Base-by-base conservation (phyloP, 139 green algal genomes). In the Deuterostichococcus epilithicus region DNA sequence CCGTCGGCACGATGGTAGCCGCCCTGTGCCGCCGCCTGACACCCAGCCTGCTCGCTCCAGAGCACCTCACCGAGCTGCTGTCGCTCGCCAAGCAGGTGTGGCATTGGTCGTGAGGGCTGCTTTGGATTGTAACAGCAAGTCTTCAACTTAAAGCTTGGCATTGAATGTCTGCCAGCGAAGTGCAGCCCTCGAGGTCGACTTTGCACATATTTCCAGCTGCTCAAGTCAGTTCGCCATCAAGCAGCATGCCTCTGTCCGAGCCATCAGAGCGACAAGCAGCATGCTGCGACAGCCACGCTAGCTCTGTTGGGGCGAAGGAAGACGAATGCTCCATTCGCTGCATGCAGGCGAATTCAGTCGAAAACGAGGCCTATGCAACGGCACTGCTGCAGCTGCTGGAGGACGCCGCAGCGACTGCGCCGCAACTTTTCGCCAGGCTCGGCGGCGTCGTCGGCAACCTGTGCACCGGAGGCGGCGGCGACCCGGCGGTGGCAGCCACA, bases 31-130 rank as follows among this genome's bases (percentile, higher is more conserved):
- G 59, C 30, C 73, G 80, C 37, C 73, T 91, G 18, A 84, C 79
- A 10, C 87, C 84, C 66, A 85, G 67, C 10, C 80, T 96, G 37
- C 67, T 96, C 28, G 38, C 86, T 3, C 76, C 78, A 5, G 77
- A 88, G 44, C 73, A 85, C 37, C 33, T 94, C n/a, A 35, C 72
- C 13, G 89, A 78, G 1, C 77, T 92, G 33, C 76, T 90, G 44
- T 34, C 77, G 13, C 70, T 83, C n/a, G 80, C 77, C 39, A 18
- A 28, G 42, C 71, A 63, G 70, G 68, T 52, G 13, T 8, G 10
- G 42, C 8, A 52, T 13, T 23, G 8, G 42, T 52, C 42, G n/a
- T n/a, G n/a, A n/a, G n/a, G n/a, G n/a, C n/a, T n/a, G n/a, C n/a
- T n/a, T n/a, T n/a, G n/a, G n/a, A n/a, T n/a, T n/a, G n/a, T n/a